Conservation (phyloP, 345 rosid genomes). For the Odontarrhena argentea region DNA sequence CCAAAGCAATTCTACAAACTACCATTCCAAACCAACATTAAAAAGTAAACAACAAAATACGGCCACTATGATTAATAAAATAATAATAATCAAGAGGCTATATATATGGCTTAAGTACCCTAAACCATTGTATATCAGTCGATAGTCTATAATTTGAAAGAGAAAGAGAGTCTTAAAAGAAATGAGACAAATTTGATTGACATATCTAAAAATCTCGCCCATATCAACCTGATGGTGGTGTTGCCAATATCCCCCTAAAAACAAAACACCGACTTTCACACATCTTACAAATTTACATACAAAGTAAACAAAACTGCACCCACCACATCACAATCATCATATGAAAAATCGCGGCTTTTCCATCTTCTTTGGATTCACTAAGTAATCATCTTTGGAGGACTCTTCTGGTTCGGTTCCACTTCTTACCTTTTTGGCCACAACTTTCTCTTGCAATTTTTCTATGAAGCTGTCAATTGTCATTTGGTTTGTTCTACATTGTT, state of each 20-base stretch:
- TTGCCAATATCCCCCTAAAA: not conserved
- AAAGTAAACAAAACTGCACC: not conserved
- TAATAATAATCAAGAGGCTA: no score
- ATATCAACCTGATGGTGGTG: no score
- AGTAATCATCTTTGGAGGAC: not conserved
- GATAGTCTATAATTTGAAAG: no score
- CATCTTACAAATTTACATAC: not conserved
- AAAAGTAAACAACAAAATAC: no score
- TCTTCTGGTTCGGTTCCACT: not conserved
- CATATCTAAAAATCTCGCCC: no score
- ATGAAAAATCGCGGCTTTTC: constrained; percentile 14
- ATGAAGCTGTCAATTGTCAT: constrained; percentile 15
- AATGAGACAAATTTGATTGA: no score
- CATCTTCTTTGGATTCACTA: not conserved
- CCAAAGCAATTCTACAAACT: no score
- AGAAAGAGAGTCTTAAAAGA: no score
- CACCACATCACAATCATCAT: not conserved
- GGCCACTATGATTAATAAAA: no score
- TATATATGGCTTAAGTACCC: no score
- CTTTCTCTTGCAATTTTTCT: not conserved
- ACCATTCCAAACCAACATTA: no score
- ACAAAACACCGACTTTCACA: not conserved
- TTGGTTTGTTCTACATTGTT: constrained; percentile 20
- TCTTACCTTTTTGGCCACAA: constrained; percentile 19
- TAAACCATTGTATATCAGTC: no score